phyloP scores from a whole-genome alignment of 768 basidiomycete species.

The Russula sp. region DNA sequence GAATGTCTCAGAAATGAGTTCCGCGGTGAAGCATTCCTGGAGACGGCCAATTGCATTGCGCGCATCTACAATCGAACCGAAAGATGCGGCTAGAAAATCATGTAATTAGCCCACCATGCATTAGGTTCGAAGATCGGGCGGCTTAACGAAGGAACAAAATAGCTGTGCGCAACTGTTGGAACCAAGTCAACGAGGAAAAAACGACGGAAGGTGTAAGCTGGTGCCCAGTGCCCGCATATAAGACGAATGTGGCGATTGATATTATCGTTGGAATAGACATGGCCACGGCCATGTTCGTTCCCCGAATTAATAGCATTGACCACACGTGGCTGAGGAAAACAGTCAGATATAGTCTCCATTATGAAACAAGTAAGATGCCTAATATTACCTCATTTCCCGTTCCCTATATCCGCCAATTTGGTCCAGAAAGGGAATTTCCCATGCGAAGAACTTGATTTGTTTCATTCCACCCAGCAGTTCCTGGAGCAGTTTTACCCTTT shows the following conservation, averaged over 20 bases:
- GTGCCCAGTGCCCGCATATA: constrained; percentile 73
- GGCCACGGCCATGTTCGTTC: constrained; percentile 65
- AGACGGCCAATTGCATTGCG: constrained; percentile 73
- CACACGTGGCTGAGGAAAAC: constrained; percentile 54
- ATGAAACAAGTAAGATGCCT: background rate
- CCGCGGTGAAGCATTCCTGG: constrained; percentile 79
- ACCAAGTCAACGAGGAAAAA: constrained; percentile 82
- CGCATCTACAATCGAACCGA: constrained; percentile 83
- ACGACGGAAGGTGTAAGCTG: constrained; percentile 63
- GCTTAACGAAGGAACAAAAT: constrained; percentile 63
- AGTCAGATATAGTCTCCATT: too few species aligned
- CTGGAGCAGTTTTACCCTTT: constrained; percentile 82
- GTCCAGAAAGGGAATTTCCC: constrained; percentile 79
- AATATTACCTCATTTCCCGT: constrained; percentile 58
- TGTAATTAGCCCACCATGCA: background rate
- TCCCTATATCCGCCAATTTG: constrained; percentile 66
- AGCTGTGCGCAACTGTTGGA: constrained; percentile 78
- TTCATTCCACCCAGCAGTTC: constrained; percentile 90
- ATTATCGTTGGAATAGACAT: constrained; percentile 74
- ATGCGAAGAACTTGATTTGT: constrained; percentile 89
- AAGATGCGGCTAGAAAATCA: constrained; percentile 53
- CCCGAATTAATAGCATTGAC: constrained; percentile 59
- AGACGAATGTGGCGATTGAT: constrained; percentile 74
- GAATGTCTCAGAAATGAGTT: constrained; percentile 60
- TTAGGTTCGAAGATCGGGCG: too few species aligned